Evolutionary conservation across 345 rosid species (phyloP), one percentile per base, ranked within the genome.

Genomic region (Populus euphratica): DNA sequence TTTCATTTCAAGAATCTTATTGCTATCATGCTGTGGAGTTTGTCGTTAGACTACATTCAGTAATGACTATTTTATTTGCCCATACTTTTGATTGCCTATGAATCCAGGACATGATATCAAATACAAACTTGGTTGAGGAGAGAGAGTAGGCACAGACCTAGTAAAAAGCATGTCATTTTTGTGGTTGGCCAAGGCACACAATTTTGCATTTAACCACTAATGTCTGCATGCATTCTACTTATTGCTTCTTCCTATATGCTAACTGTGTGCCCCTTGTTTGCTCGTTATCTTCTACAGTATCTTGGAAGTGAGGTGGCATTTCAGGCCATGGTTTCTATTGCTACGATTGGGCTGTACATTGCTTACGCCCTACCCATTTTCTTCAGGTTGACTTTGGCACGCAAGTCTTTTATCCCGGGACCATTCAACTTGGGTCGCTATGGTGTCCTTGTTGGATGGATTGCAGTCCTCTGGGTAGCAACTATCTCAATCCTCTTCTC

Each of bases 291-390:
- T 49, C 81, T 85, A 86, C 91, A 93, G 99, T 96, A 95, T 75
- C 91, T 96, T 1, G 93, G 97, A 81, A 93, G 99, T 79, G 54
- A 76, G 31, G 99, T 93, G 80, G 99, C 99, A 39, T 96, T 96
- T 75, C 88, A 93, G 74, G 98, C 99, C 29, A 96, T 93, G 99
- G 98, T 93, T 75, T 96, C 97, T 35, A 96, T 96, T 69, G 98
- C 99, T 72, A 91, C 96, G 5, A 96, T 93, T 2, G 99, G 98
- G 50, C 86, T 93, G 78, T 96, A 96, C 88, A 93, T 96, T 73
- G 99, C 99, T 10, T 96, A 96, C 68, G 96, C 94, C 47, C 83
- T 93, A 13, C 99, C 99, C 1, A 93, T 91, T 74, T 85, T 93
- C 81, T 84, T 96, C 73, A 80, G 97, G 81, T 97, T 93, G 81